Percentiles rank a stretch among this genome's conserved stretches.
Evolutionary conservation across 2,329 filamentous ascomycete species (phyloP).

Genomic region (Colletotrichum salicis): DNA sequence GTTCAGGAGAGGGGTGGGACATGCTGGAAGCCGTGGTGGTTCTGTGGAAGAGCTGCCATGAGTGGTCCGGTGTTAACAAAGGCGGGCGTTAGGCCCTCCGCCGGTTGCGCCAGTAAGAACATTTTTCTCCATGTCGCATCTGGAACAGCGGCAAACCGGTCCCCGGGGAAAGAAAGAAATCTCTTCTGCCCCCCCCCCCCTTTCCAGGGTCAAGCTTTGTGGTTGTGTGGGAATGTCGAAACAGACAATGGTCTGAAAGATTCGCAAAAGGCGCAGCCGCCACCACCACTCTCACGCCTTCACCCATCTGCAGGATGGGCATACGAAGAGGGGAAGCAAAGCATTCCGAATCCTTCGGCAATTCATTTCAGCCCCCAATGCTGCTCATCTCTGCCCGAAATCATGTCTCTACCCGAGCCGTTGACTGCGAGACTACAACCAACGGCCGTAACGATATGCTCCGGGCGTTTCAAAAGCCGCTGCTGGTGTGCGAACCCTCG

Average conservation of each 20-base stretch:
- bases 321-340: neutral
- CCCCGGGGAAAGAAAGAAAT: constrained; percentile 2
- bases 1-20: constrained; percentile 11
- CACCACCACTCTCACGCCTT: neutral
- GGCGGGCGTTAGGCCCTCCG: constrained; percentile 15
- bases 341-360: constrained; percentile 8
- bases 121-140: constrained; percentile 13
- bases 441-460: constrained; percentile 30
- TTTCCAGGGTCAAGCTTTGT: constrained; percentile 2
- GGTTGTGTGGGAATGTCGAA: constrained; percentile 4
- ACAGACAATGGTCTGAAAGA: constrained; percentile 8
- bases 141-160: constrained; percentile 29
- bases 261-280: neutral
- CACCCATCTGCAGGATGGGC: constrained; percentile 1
- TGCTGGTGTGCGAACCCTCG: constrained; percentile 13
- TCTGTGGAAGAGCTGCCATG: constrained; percentile 8
- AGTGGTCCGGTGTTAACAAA: constrained; percentile 29
- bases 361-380: constrained; percentile 3
- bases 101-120: constrained; percentile 31
- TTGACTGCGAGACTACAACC: constrained; percentile 6
- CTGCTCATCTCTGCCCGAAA: constrained; percentile 1
- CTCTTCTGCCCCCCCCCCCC: neutral
- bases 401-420: neutral
- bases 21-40: constrained; percentile 7
- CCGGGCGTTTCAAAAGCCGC: constrained; percentile 21